Evolutionary conservation across 129 eudicot genomes (phyloP).

Genomic region (Pseudognaphalium luteoalbum): DNA sequence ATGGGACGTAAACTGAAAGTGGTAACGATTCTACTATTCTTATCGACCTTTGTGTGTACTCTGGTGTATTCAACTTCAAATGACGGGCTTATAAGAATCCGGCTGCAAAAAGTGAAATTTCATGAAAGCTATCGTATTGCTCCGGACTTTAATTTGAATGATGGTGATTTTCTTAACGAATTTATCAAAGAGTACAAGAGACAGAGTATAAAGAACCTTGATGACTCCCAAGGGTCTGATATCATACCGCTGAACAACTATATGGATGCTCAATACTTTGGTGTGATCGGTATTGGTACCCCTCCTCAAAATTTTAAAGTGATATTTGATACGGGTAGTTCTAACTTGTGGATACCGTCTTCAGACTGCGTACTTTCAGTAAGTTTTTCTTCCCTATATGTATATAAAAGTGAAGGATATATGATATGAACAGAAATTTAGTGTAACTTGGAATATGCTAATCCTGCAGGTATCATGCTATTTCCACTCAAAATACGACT

Average conservation of each 20-base stretch:
- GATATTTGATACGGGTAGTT: conserved; percentile 54
- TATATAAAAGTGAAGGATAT: not conserved
- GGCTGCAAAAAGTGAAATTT: conserved; percentile 38
- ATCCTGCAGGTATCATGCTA: conserved; percentile 44
- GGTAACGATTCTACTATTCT: conserved; percentile 24
- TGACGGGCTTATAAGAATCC: conserved; percentile 49
- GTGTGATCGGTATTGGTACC: conserved; percentile 59
- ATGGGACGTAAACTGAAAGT: conserved; percentile 37
- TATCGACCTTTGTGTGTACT: conserved; percentile 29
- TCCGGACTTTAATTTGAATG: conserved; percentile 27
- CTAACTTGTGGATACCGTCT: conserved; percentile 68
- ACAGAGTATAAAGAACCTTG: not conserved
- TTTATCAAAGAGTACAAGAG: conserved; percentile 26
- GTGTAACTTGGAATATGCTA: not conserved
- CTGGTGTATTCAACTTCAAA: conserved; percentile 27
- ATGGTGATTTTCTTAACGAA: conserved; percentile 28
- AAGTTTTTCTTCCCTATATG: conserved; percentile 1
- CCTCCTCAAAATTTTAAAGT: conserved; percentile 55
- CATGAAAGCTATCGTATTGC: conserved; percentile 41
- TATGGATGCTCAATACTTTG: conserved; percentile 66
- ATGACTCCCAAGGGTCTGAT: conserved; percentile 35
- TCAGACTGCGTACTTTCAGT: conserved; percentile 53
- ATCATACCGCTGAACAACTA: conserved; percentile 50
- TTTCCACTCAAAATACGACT: conserved; percentile 47
- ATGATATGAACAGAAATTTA: not conserved